Conservation (phyloP, 1,139 yeast genomes). For the Blastobotrys persicus region DNA sequence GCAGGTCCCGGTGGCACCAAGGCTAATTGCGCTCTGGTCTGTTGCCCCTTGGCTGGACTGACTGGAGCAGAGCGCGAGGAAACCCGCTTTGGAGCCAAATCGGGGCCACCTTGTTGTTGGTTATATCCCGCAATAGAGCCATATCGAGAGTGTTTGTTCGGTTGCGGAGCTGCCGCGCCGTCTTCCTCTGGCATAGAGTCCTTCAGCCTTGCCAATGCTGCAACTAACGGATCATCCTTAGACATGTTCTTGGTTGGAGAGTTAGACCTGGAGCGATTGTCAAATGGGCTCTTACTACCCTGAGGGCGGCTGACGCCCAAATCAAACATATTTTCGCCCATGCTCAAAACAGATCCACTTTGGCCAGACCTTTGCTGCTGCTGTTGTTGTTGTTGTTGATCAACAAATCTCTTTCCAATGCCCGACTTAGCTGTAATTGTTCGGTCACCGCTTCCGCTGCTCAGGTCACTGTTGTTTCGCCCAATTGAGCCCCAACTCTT, state of each 20-base stretch:
- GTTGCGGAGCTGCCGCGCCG: conserved; percentile 4
- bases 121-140: conserved; percentile 13
- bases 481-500: conserved; percentile 28
- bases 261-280: conserved; percentile 23
- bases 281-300: conserved; percentile 20
- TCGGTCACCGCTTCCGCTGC: background rate
- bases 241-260: conserved; percentile 29
- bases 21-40: conserved; percentile 15
- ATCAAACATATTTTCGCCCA: conserved; percentile 38
- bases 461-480: conserved; percentile 16
- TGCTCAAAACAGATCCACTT: conserved; percentile 24
- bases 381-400: conserved; percentile 12
- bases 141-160: conserved; percentile 14
- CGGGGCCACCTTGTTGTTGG: conserved; percentile 3
- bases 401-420: conserved; percentile 20
- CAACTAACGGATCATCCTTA: conserved; percentile 49
- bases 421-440: conserved; percentile 23
- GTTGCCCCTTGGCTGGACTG: conserved; percentile 16
- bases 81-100: background rate
- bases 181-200: conserved; percentile 12
- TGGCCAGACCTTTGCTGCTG: conserved; percentile 7
- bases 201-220: conserved; percentile 63
- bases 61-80: conserved; percentile 16
- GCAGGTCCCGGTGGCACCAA: conserved; percentile 35
- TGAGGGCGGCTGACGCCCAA: conserved; percentile 27